Percentiles rank a stretch among this genome's conserved stretches.
These are phyloP conservation scores for Fusarium abutilonis DNA, from an alignment of 2,329 filamentous ascomycete genomes.

Conservation along the genomic window DNA sequence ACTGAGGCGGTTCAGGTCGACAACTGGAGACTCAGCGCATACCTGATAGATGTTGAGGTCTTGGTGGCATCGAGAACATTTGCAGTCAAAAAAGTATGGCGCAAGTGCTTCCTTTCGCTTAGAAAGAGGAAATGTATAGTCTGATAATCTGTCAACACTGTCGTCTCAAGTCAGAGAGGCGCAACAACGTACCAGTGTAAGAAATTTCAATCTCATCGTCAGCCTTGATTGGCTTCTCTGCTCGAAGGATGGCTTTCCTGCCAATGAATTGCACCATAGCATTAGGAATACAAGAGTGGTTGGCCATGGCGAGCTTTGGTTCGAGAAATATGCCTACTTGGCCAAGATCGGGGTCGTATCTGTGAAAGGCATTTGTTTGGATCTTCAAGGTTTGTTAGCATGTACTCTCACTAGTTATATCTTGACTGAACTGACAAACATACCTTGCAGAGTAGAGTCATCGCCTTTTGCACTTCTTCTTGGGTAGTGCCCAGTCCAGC, in stretches of 20 bases:
- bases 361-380: constrained; percentile 70
- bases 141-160: constrained; percentile 47
- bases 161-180: background rate
- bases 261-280: constrained; percentile 66
- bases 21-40: constrained; percentile 53
- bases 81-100: constrained; percentile 64
- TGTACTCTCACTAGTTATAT: background rate
- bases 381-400: constrained; percentile 53
- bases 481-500: constrained; percentile 52
- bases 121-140: constrained; percentile 58
- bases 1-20: constrained; percentile 58
- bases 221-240: constrained; percentile 58
- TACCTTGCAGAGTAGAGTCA: constrained; percentile 65
- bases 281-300: constrained; percentile 71
- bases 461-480: constrained; percentile 52
- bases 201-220: constrained; percentile 70
- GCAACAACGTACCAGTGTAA: constrained; percentile 62
- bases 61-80: constrained; percentile 59
- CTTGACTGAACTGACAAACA: background rate
- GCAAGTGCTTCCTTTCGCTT: constrained; percentile 56
- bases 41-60: constrained; percentile 66
- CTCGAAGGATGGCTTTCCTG: constrained; percentile 61
- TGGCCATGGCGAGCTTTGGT: constrained; percentile 65
- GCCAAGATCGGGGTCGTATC: constrained; percentile 62
- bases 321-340: constrained; percentile 67